A percentile compares a stretch with the other conserved stretches of the same genome.
Evolutionary conservation across 108 stramenopile genomes (phyloP).

Genomic region (Pseudonitzschia delicatissima): DNA sequence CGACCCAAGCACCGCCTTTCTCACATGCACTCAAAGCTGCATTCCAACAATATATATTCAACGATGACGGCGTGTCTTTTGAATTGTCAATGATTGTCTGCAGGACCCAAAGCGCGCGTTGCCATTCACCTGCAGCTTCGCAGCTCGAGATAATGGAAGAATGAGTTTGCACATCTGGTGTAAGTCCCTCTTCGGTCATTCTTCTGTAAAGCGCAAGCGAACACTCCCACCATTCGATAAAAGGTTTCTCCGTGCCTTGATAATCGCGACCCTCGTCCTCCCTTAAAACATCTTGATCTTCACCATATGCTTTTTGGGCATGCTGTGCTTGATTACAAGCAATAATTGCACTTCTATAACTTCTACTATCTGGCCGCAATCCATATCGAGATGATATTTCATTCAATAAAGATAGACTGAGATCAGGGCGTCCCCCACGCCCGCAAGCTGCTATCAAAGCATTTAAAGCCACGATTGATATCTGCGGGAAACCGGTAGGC

Average conservation of each 20-base stretch:
- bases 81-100: slow-evolving; percentile 42
- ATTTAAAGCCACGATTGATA: slow-evolving; percentile 47
- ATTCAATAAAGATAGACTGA: slow-evolving; percentile 57
- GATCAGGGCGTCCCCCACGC: slow-evolving; percentile 55
- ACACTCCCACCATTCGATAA: slow-evolving; percentile 74
- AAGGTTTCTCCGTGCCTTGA: slow-evolving; percentile 2
- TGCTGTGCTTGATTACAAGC: slow-evolving; percentile 79
- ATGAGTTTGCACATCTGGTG: slow-evolving; percentile 55
- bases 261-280: background rate
- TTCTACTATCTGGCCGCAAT: slow-evolving; percentile 41
- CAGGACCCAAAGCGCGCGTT: slow-evolving; percentile 68
- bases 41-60: slow-evolving; percentile 74
- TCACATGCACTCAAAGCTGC: slow-evolving; percentile 72
- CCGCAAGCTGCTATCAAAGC: slow-evolving; percentile 65
- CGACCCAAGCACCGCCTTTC: slow-evolving; percentile 80
- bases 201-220: slow-evolving; percentile 59
- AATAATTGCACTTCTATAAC: slow-evolving; percentile 64
- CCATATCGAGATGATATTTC: slow-evolving; percentile 44
- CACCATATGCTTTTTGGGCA: slow-evolving; percentile 6
- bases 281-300: background rate
- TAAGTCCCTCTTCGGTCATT: slow-evolving; percentile 65
- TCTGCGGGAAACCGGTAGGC: slow-evolving; percentile 12
- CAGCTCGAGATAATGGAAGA: slow-evolving; percentile 69
- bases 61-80: background rate
- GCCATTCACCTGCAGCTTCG: slow-evolving; percentile 80